Evolutionary conservation across 2,329 filamentous ascomycete genomes (phyloP), one percentile per base, ranked within the genome.

Genomic region (Didymellaceae sp.): DNA sequence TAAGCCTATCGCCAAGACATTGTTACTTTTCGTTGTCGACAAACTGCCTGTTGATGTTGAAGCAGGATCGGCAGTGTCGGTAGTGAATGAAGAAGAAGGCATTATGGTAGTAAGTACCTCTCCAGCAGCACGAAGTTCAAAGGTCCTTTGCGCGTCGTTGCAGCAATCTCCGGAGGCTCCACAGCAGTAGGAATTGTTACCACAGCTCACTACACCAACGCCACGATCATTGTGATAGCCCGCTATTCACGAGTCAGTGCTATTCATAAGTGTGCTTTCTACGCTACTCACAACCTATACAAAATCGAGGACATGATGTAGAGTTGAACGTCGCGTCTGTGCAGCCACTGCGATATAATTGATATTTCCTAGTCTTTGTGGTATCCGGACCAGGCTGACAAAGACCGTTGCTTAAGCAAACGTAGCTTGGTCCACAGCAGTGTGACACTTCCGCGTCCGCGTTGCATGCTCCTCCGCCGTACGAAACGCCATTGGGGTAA

Each of bases 391-490:
- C 58, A 11, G 58, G 58, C 16, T 45, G 18, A 44, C 62, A 65
- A 6, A 65, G 60, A 1, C 58, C 59, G 21, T 60, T 63, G 33
- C 56, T 57, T 14, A 62, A 45, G 33, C 62, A 65, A 8, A 63
- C 28, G 35, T 62, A 65, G 11, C 54, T 58, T 21, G 58, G 60
- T 6, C 60, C 60, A 42, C 62, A 65, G 39, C 62, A 65, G n/a
- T 45, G 25, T 30, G 62, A 65, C 3, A 62, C 58, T 9, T 44
- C 40, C 13, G 52, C 40, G 26, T 58, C 38, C 9, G 58, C 43
- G 21, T 52, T 42, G 43, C 62, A 65, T 2, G 57, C 49, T 38
- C 33, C 28, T 10, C 60, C 60, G 33, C 34, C 55, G n/a, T 48
- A 55, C 18, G 58, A 40, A 6, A 51, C 18, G 13, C 60, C 62